These are phyloP conservation scores for Plasmodiophora brassicae DNA, from an alignment of 208 protist species.

Conservation along the genomic window DNA sequence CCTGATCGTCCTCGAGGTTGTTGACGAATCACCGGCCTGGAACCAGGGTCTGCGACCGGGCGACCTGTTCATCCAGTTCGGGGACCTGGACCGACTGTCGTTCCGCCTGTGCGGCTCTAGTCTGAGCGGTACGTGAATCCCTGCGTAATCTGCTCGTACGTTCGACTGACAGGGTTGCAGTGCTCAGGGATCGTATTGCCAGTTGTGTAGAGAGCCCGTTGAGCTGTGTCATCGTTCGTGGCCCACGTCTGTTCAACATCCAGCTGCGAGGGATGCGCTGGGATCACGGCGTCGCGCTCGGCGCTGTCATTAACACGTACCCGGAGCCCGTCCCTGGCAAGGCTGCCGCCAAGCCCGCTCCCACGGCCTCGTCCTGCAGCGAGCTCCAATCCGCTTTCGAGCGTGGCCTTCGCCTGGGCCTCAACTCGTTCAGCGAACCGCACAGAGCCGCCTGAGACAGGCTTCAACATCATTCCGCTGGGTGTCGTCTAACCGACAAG, in stretches of 20 bases:
- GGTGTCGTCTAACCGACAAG: no score
- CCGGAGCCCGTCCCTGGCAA: not conserved
- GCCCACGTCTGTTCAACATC: slow-evolving; percentile 2
- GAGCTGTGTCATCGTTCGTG: not conserved
- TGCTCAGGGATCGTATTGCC: not conserved
- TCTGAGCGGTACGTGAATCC: no score
- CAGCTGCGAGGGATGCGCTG: slow-evolving; percentile 6
- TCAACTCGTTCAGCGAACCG: no score
- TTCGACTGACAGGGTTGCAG: no score
- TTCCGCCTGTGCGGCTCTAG: not conserved
- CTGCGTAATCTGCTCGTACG: no score
- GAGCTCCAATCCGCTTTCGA: no score
- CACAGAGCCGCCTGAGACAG: no score
- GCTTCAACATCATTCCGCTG: no score
- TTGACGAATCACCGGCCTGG: not conserved
- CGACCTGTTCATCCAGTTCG: slow-evolving; percentile 2
- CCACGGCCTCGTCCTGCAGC: no score
- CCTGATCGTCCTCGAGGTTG: slow-evolving; percentile 22
- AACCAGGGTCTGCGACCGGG: not conserved
- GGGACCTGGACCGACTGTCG: not conserved
- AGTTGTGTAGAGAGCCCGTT: not conserved
- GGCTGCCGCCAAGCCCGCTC: no score
- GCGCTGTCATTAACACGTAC: slow-evolving; percentile 15
- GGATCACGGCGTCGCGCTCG: not conserved
- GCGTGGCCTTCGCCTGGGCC: no score